Base-by-base conservation (phyloP, 2,329 filamentous ascomycete genomes). In the Westerdykella aurantiaca region DNA sequence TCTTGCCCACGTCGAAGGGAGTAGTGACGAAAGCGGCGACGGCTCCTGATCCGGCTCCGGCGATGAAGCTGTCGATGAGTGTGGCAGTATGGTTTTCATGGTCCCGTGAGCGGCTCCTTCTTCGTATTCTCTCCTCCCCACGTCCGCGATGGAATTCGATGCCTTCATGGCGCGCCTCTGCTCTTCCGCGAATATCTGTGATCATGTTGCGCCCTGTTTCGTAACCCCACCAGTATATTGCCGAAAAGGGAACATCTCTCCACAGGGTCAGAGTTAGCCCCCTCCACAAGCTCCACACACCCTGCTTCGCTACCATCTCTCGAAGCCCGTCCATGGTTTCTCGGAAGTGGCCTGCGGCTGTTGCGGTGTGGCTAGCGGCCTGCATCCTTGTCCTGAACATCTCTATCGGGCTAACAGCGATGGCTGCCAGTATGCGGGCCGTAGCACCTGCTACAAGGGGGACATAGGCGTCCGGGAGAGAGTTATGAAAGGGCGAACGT, bases 211-310 rank as follows among this genome's bases (percentile, higher is more conserved):
- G 82, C 43, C 91, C 83, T 14, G 80, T 82, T 71, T 98, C 93
- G 64, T 98, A 98, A 11, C 93, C 91, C 82, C 86, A 94, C 93
- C 93, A 98, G 72, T 98, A 98, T 37, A 98, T 79, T 3, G 86
- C 93, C 1, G 91, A 97, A 61, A 98, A 98, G 0, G 93, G 93
- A 0, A 97, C 93, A 62, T 98, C 93, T 51, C 93, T 80, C 93
- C 93, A 98, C 45, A 98, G 78, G 0, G 91, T 97, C 56, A 98
- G 72, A 0, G 85, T 89, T 43, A 98, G 71, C 0, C 93, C 93
- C 44, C 91, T 79, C 93, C 93, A 98, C 0, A 98, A 72, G 2
- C 89, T 88, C 1, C 77, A 76, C 54, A 93, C 88, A 2, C 93
- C 93, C 49, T 87, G 78, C 0, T 72, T 70, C 9, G 76, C 75